Evolutionary conservation across 1,139 yeast genomes (phyloP), one percentile per base, ranked within the genome.

Genomic region (Blastobotrys malaysiensis): DNA sequence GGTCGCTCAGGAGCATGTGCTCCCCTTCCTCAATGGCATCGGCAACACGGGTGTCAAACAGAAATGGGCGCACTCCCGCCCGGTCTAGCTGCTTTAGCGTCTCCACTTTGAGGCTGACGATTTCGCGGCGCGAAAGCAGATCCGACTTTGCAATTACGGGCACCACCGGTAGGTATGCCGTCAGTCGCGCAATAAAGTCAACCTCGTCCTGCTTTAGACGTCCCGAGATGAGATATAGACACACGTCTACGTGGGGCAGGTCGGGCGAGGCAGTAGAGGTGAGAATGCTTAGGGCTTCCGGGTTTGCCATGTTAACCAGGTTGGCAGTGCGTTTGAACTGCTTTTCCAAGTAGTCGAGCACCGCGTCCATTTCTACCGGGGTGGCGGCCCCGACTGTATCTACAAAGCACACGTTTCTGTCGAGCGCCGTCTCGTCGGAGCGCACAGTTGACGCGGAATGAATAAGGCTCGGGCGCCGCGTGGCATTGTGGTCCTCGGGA

Each of bases 171-270:
- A 59, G 58, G 50, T 55, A 65, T 18, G 56, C 53, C 16, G 62
- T 55, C 16, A 67, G 48, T 21, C 60, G 50, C 26, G 58, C 46
- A 56, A 67, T 64, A 50, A 58, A 61, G n/a, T 63, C 65, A 19
- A 67, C 44, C 49, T 67, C 70, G 14, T 55, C 55, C 9, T 59
- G 58, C 47, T 54, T 61, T 16, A 66, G 51, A 4, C 57, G 52
- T 45, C 55, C 58, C 14, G 56, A 50, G 5, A 69, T 56, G 43
- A 67, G 51, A 46, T 67, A 69, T 13, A 69, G 55, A 50, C 70
- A 67, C 4, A 62, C 71, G 50, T 69, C 72, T 11, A 63, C 69
- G 44, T 65, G 67, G 4, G 66, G 58, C 44, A 65, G 61, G 31
- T 63, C 69, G 3, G 62, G 52, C 1, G 68, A 61, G 5, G 63